Percentiles rank a stretch among this genome's conserved stretches.
Conservation (phyloP, 208 protist genomes). For the Leptomonas seymouri region DNA sequence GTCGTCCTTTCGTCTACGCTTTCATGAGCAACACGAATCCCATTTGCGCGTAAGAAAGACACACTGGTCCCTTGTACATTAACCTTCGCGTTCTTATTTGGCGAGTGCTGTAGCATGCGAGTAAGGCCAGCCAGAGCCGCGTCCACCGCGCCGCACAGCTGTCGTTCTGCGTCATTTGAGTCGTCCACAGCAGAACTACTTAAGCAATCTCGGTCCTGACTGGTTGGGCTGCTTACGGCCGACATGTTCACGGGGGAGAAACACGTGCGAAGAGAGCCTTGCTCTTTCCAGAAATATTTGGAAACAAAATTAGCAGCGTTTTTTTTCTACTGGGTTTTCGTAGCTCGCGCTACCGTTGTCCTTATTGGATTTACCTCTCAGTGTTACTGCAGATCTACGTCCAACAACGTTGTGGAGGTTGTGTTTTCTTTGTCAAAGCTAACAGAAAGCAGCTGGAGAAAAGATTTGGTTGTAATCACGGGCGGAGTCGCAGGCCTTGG, state of each 20-base stretch:
- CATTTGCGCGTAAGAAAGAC: conserved; percentile 22
- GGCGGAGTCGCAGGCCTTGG: too few relatives aligned
- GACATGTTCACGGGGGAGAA: conserved; percentile 6
- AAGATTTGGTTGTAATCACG: too few relatives aligned
- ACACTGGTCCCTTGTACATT: conserved; percentile 6
- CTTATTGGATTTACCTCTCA: too few relatives aligned
- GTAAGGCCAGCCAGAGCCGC: conserved; percentile 10
- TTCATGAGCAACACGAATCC: conserved; percentile 17
- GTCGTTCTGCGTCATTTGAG: conserved; percentile 17
- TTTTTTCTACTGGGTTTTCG: too few relatives aligned
- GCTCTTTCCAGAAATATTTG: not conserved
- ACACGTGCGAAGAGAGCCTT: not conserved
- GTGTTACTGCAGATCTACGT: too few relatives aligned
- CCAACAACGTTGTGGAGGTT: too few relatives aligned
- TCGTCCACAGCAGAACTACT: conserved; percentile 14
- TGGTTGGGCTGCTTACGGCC: not conserved
- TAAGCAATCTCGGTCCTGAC: not conserved
- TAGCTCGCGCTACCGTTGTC: too few relatives aligned
- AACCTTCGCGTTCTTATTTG: conserved; percentile 11
- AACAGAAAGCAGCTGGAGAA: too few relatives aligned
- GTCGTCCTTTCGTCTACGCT: not conserved
- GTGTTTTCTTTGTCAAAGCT: too few relatives aligned
- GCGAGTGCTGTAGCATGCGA: conserved; percentile 10
- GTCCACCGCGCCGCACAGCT: conserved; percentile 28
- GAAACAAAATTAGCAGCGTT: not conserved